Base-by-base conservation (phyloP, 2,329 filamentous ascomycete species). In the Neocatenulostroma microsporum region DNA sequence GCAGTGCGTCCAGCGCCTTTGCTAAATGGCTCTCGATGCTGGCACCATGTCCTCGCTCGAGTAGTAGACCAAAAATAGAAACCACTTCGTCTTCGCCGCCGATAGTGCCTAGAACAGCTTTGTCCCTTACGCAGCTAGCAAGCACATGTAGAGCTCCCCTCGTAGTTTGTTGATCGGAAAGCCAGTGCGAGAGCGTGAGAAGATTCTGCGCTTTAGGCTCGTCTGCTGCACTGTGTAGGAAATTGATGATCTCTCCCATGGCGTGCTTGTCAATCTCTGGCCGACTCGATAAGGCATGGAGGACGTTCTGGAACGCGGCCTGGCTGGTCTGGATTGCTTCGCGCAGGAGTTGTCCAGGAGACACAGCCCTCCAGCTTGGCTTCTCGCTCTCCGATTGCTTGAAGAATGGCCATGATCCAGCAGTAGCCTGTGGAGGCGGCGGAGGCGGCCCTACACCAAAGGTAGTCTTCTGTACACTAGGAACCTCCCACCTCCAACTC, bases 401-500 rank as follows among this genome's bases (percentile, higher is more conserved):
- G n/a, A n/a, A n/a, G n/a, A n/a, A n/a, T n/a, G n/a, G n/a, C 17
- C 13, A 15, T n/a, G 18, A 24, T 30, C 17, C 18, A 13, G 28
- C 6, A 13, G 9, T 14, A 2, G 15, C 29, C 4, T 19, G 11
- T 11, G 34, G 13, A 27, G 42, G 33, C 6, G 31, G 11, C 5
- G 40, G 21, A 15, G 29, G 30, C n/a, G 33, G 18, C 13, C 29
- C 33, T 15, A 30, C 17, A n/a, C 18, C 23, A 2, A 28, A 13
- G 11, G 12, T 15, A n/a, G 19, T 8, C 9, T 7, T 11, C 7
- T 6, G 11, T n/a, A 17, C 10, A n/a, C 23, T 39, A 5, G 53
- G 53, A 20, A 54, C 33, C 27, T 45, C 44, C 47, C 49, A 57
- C 24, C 39, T 45, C 43, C 50, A 51, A 32, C 44, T 45, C 23